Percentiles rank a stretch among this genome's conserved stretches.
Evolutionary conservation across 768 basidiomycete genomes (phyloP).

Genomic region (Boletellus emodensis): DNA sequence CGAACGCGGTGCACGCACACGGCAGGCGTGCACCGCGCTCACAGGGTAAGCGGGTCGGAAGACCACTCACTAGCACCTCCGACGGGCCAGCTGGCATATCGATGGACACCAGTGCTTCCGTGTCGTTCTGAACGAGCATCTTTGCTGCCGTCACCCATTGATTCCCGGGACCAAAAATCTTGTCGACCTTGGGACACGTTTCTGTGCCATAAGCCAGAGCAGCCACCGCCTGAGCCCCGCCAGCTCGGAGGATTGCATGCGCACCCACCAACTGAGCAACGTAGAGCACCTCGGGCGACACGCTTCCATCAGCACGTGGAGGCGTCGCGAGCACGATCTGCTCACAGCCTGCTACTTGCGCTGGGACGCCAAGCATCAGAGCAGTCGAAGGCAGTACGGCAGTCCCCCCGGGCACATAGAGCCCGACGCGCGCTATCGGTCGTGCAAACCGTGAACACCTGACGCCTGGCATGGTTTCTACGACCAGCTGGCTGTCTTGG

Average conservation of each 20-base stretch:
- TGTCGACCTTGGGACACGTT: conserved; percentile 96
- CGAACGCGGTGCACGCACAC: conserved; percentile 43
- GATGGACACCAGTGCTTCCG: conserved; percentile 91
- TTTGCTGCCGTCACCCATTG: conserved; percentile 99
- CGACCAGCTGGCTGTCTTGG: conserved; percentile 63
- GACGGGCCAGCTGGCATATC: conserved; percentile 99
- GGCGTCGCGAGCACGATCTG: conserved; percentile 94
- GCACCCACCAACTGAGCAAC: conserved; percentile 90
- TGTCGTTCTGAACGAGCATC: conserved; percentile 99
- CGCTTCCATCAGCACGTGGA: conserved; percentile 86
- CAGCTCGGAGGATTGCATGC: conserved; percentile 86
- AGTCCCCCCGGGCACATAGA: conserved; percentile 97
- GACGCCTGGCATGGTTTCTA: conserved; percentile 98
- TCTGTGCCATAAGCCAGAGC: conserved; percentile 96
- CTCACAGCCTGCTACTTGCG: conserved; percentile 93
- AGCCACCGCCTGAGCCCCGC: conserved; percentile 94
- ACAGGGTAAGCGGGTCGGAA: neutral
- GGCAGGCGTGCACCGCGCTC: conserved; percentile 62
- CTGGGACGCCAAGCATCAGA: conserved; percentile 96
- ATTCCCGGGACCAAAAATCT: conserved; percentile 98
- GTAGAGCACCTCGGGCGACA: conserved; percentile 97
- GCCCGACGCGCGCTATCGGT: conserved; percentile 91
- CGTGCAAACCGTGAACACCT: conserved; percentile 93
- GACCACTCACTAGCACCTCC: conserved; percentile 76
- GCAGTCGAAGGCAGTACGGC: conserved; percentile 95